A percentile compares a stretch with the other conserved stretches of the same genome.
phyloP scores from a whole-genome alignment of 768 basidiomycete species.

The Auricularia sp. region DNA sequence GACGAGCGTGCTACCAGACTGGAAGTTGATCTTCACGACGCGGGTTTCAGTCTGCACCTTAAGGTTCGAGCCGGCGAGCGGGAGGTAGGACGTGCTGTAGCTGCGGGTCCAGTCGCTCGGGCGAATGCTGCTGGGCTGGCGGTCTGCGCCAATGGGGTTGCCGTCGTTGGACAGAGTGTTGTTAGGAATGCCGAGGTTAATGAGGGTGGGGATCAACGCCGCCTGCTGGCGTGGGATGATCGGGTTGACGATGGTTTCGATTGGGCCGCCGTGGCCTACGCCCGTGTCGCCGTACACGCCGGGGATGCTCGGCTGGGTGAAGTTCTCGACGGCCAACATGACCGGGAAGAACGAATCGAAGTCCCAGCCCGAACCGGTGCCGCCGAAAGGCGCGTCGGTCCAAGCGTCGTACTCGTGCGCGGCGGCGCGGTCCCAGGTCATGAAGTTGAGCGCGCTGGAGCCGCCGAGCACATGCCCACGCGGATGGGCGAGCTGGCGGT shows the following conservation, averaged over 20 bases:
- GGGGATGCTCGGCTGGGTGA: no score
- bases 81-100: constrained; percentile 3
- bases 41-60: constrained; percentile 4
- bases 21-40: constrained; percentile 5
- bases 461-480: constrained; percentile 7
- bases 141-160: constrained; percentile 16
- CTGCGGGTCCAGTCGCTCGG: neutral
- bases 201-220: no score
- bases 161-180: neutral
- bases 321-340: no score
- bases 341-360: no score
- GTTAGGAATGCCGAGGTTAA: no score
- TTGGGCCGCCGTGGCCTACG: no score
- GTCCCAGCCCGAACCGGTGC: neutral
- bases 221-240: no score
- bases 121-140: constrained; percentile 1
- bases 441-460: constrained; percentile 3
- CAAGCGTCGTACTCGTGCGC: constrained; percentile 7
- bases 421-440: constrained; percentile 6
- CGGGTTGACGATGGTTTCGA: no score
- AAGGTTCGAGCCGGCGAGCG: constrained; percentile 1
- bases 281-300: no score
- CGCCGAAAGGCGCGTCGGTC: neutral
- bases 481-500: constrained; percentile 1
- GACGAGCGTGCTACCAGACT: constrained; percentile 3